phyloP scores from a whole-genome alignment of 108 stramenopile genomes.

The Aurantiochytrium sp. region DNA sequence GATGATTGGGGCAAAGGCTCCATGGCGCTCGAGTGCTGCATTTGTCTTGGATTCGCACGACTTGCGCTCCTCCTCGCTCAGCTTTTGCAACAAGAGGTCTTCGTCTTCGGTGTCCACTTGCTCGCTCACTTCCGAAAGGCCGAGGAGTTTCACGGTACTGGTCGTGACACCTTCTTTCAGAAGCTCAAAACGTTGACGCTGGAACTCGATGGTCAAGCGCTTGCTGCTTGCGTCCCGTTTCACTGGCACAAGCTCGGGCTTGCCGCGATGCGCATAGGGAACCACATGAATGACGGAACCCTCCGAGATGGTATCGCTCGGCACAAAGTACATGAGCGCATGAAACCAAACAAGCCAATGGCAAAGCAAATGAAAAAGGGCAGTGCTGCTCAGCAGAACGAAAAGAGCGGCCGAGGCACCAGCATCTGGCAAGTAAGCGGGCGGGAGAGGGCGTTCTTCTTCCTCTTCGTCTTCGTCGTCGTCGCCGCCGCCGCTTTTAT shows the following conservation, averaged over 20 bases:
- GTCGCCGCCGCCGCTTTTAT: too few species aligned
- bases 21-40: not conserved
- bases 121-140: not conserved
- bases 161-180: not conserved
- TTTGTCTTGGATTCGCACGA: not conserved
- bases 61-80: not conserved
- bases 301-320: slow-evolving; percentile 32
- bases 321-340: slow-evolving; percentile 71
- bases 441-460: slow-evolving; percentile 33
- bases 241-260: not conserved
- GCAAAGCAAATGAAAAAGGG: slow-evolving; percentile 75
- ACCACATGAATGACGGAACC: slow-evolving; percentile 36
- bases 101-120: not conserved
- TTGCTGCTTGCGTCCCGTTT: slow-evolving; percentile 25
- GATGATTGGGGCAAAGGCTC: not conserved
- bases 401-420: slow-evolving; percentile 53
- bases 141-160: not conserved
- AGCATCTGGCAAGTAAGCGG: slow-evolving; percentile 64
- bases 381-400: slow-evolving; percentile 59
- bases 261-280: slow-evolving; percentile 31
- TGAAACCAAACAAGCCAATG: slow-evolving; percentile 84
- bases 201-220: slow-evolving; percentile 18
- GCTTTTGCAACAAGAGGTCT: not conserved
- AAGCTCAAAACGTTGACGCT: not conserved
- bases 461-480: slow-evolving; percentile 27